These are phyloP conservation scores for Pigoraptor vietnamica DNA, from an alignment of 78 protist genomes.

Conservation along the genomic window DNA sequence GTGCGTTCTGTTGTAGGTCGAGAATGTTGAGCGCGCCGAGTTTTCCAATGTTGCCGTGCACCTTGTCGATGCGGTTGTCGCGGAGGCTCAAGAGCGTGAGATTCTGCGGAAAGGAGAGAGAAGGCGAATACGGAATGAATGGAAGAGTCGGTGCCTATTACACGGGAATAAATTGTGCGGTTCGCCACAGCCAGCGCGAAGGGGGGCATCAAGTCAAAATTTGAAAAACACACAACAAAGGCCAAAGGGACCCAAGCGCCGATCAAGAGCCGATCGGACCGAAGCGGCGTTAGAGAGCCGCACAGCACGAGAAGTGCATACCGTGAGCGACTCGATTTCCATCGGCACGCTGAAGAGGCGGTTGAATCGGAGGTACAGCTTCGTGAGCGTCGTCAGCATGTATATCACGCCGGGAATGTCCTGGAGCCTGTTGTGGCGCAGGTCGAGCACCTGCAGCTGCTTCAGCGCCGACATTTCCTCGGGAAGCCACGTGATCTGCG, in stretches of 20 bases:
- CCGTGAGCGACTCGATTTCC: neutral
- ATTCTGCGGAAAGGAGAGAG: neutral
- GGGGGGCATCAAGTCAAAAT: too few relatives aligned
- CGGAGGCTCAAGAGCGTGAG: neutral
- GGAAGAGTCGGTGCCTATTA: too few relatives aligned
- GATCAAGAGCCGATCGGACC: neutral
- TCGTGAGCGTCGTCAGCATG: neutral
- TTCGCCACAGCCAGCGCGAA: too few relatives aligned
- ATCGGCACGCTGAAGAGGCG: neutral
- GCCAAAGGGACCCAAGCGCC: neutral
- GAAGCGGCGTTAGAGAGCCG: neutral
- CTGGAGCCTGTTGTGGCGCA: neutral
- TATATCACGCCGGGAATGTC: neutral
- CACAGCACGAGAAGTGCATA: neutral
- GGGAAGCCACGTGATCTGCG: neutral
- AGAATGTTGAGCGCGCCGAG: neutral
- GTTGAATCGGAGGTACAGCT: constrained; percentile 1
- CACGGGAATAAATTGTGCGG: too few relatives aligned
- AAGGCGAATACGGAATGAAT: too few relatives aligned
- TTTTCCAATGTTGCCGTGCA: neutral
- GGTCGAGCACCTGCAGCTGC: neutral
- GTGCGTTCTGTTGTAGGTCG: neutral
- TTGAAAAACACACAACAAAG: neutral
- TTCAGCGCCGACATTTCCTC: neutral
- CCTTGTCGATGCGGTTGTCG: neutral